Base-by-base conservation (phyloP, 352 stramenopile genomes). In the Globisporangium sylvaticum region DNA sequence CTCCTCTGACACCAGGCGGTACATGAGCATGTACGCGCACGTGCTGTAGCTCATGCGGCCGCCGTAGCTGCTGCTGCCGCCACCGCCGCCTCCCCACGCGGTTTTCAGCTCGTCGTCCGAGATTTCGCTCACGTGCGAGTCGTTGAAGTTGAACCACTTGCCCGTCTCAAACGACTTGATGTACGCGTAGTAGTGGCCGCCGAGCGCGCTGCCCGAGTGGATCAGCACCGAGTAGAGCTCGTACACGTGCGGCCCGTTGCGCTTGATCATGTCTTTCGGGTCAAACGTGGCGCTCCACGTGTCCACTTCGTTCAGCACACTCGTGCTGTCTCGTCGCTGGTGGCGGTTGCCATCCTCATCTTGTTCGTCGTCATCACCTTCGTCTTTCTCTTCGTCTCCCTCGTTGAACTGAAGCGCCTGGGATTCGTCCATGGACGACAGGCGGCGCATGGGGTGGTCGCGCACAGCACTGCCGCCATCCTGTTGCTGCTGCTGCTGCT, bases 101-200 rank as follows among this genome's bases (percentile, higher is more conserved):
- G 83, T 91, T 65, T 89, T 84, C 2, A 94, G 67, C 37, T 94
- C 88, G 10, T 74, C 74, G 48, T 94, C 84, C 37, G 85, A 90
- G 55, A 94, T 87, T 48, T 89, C 80, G n/a, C 69, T 88, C 37
- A 94, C 87, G 25, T 73, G 90, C 18, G 83, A 91, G 63, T 96
- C 89, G 57, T 96, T 96, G 53, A 96, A 96, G 61, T 96, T 91
- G 71, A 89, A 94, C 89, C 89, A 96, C 58, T 88, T 87, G 42
- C 74, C 86, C 9, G 68, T 84, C 57, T 94, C 88, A 25, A 95
- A 76, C 62, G 83, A 91, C 66, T 93, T 94, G 67, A 98, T 98
- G 77, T 97, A 98, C 27, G 93, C 92, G 70, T 97, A 98, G 74
- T 98, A 98, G 73, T 98, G 94, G 12, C 94, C 94, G 25, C 89